These are phyloP conservation scores for Lactarius sp. DNA, from an alignment of 768 basidiomycete species.

Conservation along the genomic window DNA sequence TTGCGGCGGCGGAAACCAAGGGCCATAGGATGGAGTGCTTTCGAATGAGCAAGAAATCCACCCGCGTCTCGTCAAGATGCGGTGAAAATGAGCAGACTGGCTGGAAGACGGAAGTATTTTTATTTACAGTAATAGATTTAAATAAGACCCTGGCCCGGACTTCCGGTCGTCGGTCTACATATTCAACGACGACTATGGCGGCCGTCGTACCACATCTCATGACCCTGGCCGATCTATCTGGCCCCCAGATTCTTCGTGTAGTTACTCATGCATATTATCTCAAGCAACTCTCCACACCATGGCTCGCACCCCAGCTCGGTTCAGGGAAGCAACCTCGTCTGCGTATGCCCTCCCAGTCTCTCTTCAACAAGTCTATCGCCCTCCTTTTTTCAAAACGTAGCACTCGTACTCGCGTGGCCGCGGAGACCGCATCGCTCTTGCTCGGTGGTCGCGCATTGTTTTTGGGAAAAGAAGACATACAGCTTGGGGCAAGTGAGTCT, in stretches of 20 bases:
- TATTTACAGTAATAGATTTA: too few relatives aligned
- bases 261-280: constrained; percentile 60
- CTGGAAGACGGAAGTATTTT: too few relatives aligned
- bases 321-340: constrained; percentile 34
- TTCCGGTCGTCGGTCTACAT: too few relatives aligned
- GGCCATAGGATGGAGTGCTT: constrained; percentile 2
- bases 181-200: too few relatives aligned
- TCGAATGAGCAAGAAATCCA: neutral
- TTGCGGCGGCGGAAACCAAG: constrained; percentile 43
- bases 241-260: constrained; percentile 63
- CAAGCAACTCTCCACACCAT: constrained; percentile 59
- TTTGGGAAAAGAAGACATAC: constrained; percentile 85
- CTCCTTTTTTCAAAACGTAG: constrained; percentile 90
- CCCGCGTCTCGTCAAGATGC: neutral
- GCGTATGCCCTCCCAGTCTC: constrained; percentile 64
- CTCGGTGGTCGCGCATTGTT: constrained; percentile 91
- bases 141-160: constrained; percentile 6
- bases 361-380: constrained; percentile 81
- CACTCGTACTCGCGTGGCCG: constrained; percentile 84
- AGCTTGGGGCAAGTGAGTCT: constrained; percentile 93
- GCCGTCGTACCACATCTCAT: constrained; percentile 61
- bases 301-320: constrained; percentile 52
- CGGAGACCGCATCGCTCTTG: constrained; percentile 73
- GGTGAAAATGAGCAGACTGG: neutral
- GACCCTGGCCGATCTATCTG: constrained; percentile 84